phyloP scores from a whole-genome alignment of 202 grass and related monocot genomes.

The Alloteropsis angusta region DNA sequence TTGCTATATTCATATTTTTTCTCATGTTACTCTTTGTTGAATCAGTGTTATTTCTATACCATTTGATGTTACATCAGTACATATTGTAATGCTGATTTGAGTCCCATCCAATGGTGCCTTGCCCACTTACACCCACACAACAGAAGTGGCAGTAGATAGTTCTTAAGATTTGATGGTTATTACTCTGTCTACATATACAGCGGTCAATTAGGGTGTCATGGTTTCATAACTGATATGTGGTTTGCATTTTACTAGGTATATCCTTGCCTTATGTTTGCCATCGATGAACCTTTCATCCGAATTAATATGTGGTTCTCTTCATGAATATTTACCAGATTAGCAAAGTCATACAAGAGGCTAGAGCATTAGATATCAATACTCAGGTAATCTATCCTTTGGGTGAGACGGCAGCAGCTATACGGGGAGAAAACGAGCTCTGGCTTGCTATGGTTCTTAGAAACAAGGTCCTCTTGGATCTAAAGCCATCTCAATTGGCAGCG shows the following conservation, averaged over 20 bases:
- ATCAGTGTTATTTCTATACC: background rate
- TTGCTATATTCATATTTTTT: constrained; percentile 15
- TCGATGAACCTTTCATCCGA: background rate
- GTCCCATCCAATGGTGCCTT: constrained; percentile 16
- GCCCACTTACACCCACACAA: background rate
- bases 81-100: background rate
- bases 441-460: constrained; percentile 87
- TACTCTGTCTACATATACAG: background rate
- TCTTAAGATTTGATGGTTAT: background rate
- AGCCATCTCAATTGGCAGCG: constrained; percentile 86
- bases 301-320: constrained; percentile 14
- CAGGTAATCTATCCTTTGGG: constrained; percentile 91
- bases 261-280: background rate
- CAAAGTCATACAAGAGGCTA: constrained; percentile 88
- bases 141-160: background rate
- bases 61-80: background rate
- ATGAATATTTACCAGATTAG: constrained; percentile 62
- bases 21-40: background rate
- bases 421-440: constrained; percentile 95
- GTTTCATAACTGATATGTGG: background rate
- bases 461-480: constrained; percentile 78
- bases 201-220: background rate
- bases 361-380: constrained; percentile 84
- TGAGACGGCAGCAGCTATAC: constrained; percentile 84
- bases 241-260: constrained; percentile 4